Conservation (phyloP, 1,284 basidiomycete species). For the Pseudozyma hubeiensis region DNA sequence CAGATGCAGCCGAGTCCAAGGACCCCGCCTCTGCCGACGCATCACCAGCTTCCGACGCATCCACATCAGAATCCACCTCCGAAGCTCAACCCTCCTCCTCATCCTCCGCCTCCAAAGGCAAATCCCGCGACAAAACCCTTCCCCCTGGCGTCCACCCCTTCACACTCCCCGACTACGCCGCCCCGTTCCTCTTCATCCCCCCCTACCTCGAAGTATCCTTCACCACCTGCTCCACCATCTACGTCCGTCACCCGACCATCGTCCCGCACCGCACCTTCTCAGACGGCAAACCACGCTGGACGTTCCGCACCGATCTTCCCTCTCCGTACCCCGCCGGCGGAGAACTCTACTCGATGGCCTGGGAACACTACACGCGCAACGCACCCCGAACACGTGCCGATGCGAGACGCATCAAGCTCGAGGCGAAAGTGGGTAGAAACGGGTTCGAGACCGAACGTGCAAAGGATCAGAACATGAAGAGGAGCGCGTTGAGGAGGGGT, state of each 20-base stretch:
- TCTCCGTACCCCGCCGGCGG: conserved; percentile 63
- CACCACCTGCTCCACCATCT: conserved; percentile 89
- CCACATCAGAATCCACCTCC: conserved; percentile 7
- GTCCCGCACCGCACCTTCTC: conserved; percentile 72
- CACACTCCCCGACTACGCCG: conserved; percentile 85
- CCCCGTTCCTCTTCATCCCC: conserved; percentile 93
- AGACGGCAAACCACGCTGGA: conserved; percentile 29
- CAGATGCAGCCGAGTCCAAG: conserved; percentile 7
- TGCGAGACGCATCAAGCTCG: conserved; percentile 54
- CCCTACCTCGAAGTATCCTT: conserved; percentile 93
- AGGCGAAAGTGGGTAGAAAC: conserved; percentile 53
- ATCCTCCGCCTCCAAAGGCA: conserved; percentile 13
- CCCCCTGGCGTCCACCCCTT: conserved; percentile 72
- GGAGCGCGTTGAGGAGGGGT: conserved; percentile 53
- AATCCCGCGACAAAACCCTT: conserved; percentile 46
- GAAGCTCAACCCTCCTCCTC: background rate
- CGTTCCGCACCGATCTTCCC: conserved; percentile 62
- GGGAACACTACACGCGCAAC: conserved; percentile 66
- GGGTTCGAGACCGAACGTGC: conserved; percentile 57
- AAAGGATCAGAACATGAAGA: conserved; percentile 53
- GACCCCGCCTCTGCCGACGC: conserved; percentile 3
- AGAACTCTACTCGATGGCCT: conserved; percentile 65
- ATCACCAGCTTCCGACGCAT: conserved; percentile 3
- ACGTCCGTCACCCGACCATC: conserved; percentile 94
- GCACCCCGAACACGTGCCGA: conserved; percentile 64